Base-by-base conservation (phyloP, 139 green algal species). In the Chlamydomonas urium region DNA sequence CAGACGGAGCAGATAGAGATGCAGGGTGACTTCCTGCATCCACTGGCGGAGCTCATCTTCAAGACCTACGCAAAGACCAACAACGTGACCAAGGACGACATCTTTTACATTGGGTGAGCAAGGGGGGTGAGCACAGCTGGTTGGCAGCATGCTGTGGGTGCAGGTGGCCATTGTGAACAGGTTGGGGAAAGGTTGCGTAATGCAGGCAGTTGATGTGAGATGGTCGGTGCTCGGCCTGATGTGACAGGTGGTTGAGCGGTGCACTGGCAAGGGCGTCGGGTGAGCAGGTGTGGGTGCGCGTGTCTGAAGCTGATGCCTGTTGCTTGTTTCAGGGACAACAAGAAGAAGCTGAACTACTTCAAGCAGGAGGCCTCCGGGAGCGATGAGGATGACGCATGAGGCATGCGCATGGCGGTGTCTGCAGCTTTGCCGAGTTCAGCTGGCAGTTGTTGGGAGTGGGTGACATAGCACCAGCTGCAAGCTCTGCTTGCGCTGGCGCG, bases 1-100 rank as follows among this genome's bases (percentile, higher is more conserved):
- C 83, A 86, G 14, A 85, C 85, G 75, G 93, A 98, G 75, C 89
- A 98, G 78, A 96, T 99, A 33, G 95, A 99, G 65, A 89, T 96
- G 66, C 88, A 93, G 79, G 90, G 90, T 5, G 90, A 95, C 66
- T 94, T 90, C 73, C 38, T 93, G 45, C 78, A 88, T 47, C 79
- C 88, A 47, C 72, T 86, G 32, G 59, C 85, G 5, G 90, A 96
- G 28, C 77, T 96, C 1, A 83, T 95, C 24, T 23, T 95, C 8
- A 96, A 96, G 67, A 89, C 79, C 28, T 93, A 86, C 42, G 83
- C 71, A n/a, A 81, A 88, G 72, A 88, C 72, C 60, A 87, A 92
- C 69, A 75, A 73, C 62, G 82, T 96, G 4, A 75, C 59, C 19
- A 90, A 90, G 72, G 76, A 77, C 0, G 76, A 91, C 73, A 86